Evolutionary conservation across 208 protist genomes (phyloP).

Genomic region (Trypanosoma melophagium): DNA sequence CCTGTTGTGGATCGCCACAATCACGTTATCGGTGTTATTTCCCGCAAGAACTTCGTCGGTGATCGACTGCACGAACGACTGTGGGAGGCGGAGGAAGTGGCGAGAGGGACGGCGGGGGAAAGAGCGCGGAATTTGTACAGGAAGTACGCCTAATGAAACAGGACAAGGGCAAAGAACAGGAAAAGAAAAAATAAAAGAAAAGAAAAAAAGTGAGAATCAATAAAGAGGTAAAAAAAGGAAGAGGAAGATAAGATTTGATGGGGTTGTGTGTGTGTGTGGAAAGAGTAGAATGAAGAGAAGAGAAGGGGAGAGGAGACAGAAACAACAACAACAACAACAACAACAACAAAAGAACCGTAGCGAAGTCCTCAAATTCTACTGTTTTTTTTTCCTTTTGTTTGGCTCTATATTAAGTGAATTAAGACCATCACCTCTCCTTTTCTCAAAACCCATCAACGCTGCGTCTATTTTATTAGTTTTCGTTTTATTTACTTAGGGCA

Average conservation of each 20-base stretch:
- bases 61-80: conserved; percentile 60
- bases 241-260: neutral
- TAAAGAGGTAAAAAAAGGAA: neutral
- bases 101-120: conserved; percentile 6
- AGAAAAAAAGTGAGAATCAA: neutral
- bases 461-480: too few relatives aligned
- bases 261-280: too few relatives aligned
- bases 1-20: conserved; percentile 64
- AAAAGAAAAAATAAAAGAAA: neutral
- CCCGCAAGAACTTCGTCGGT: conserved; percentile 67
- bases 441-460: too few relatives aligned
- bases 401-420: neutral
- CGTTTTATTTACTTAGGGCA: too few relatives aligned
- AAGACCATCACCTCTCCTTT: too few relatives aligned
- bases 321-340: neutral
- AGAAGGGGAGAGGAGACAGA: neutral
- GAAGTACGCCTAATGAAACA: neutral
- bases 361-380: neutral
- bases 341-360: neutral
- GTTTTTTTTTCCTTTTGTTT: neutral
- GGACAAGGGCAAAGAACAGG: neutral
- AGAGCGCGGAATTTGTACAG: neutral
- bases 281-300: neutral
- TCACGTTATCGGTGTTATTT: conserved; percentile 76
- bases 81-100: conserved; percentile 11